Base-by-base conservation (phyloP, 2,329 filamentous ascomycete genomes). In the Colletotrichum orbiculare region DNA sequence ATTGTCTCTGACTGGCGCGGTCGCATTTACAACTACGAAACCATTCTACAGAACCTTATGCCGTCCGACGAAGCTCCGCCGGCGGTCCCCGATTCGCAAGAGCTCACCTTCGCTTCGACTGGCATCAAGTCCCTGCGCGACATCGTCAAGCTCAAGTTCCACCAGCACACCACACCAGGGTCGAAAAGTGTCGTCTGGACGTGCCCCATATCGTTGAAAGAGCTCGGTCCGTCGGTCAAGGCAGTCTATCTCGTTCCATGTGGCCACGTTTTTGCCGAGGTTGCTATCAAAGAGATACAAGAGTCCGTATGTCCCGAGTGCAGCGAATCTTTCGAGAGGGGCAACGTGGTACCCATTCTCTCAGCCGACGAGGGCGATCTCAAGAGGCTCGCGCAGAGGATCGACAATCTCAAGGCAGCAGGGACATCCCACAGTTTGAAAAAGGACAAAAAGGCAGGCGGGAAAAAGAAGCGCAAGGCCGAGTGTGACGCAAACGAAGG, bases 11-110 rank as follows among this genome's bases (percentile, higher is more conserved):
- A 99, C 77, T 91, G 86, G 67, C 85, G 87, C 5, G 96, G 96
- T 1, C 89, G 89, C 17, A 84, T 99, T 0, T 99, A 97, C 84
- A 98, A 97, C 75, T 98, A 98, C 79, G 94, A 98, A 75, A 89
- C 93, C 0, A 85, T 98, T 17, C 83, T 99, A 60, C 82, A 82
- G n/a, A 82, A 81, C 3, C 74, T 89, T 15, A 81, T 87, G 73
- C 79, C 89, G 75, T 71, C 75, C 33, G 58, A 67, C 12, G 73
- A 76, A 55, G 60, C 72, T n/a, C 71, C 70, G 43, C 57, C 70
- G 56, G 71, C 72, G 61, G 71, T 6, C 49, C 69, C 68, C 54
- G 71, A 73, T 55, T 71, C 71, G 34, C 60, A 69, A 39, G 73
- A 74, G 54, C 66, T 75, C 38, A 75, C 77, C 2, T 85, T 87